Base-by-base conservation (phyloP, 1,284 basidiomycete species). In the Ganoderma resinaceum region DNA sequence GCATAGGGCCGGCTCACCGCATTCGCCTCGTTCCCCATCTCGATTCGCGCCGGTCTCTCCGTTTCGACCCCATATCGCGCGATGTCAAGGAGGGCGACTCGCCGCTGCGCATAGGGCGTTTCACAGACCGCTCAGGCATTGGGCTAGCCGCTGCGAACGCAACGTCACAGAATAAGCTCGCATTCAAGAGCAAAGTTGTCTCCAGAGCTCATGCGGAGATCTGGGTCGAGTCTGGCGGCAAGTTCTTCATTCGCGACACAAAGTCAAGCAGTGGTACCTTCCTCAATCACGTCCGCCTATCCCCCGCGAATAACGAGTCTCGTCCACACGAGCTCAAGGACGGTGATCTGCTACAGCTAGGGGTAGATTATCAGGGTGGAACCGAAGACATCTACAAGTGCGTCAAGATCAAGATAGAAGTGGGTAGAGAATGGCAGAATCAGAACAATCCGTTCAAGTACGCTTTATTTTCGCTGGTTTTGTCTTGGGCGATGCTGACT, bases 311-410 rank as follows among this genome's bases (percentile, higher is more conserved):
- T 65, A 87, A 89, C 16, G 95, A 97, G 77, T 93, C 90, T 2
- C 85, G 90, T 49, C 89, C 95, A 0, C 92, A 89, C 72, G 89
- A 90, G 71, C 85, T 99, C 76, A 95, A 94, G 80, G 97, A 99
- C 72, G 97, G 97, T 0, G 97, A 99, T 81, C 89, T 99, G 20
- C 82, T 99, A 8, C 97, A 99, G 81, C 89, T 99, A 1, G 97
- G 97, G 1, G 96, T 99, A 38, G 98, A 99, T 79, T 99, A 98
- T 81, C 97, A 99, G 80, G 97, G 97, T 35, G 98, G 97, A 0
- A 91, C 94, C 5, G 97, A 99, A 82, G 97, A 99, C 80, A 96
- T 98, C 70, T 99, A 98, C 82, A 95, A 98, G 81, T 96, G 95
- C 73, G 96, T 99, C 71, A 99, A 98, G 87, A 98, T 99, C 81